A percentile compares a stretch with the other conserved stretches of the same genome.
These are phyloP conservation scores for Oropetium thomaeum DNA, from an alignment of 176 grass and related monocot species.

Conservation along the genomic window DNA sequence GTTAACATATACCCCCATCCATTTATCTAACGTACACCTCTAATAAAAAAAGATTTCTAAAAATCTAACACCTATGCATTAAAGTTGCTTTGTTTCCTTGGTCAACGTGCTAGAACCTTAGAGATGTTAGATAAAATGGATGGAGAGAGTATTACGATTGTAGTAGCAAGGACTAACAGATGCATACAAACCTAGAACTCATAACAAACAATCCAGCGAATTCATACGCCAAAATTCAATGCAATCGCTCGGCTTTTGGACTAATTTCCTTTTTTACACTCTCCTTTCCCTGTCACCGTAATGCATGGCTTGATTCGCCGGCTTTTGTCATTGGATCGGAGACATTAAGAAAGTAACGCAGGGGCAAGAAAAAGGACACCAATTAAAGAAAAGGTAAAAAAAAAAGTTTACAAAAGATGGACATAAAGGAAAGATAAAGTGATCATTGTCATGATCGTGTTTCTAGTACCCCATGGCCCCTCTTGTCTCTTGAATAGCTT, in stretches of 20 bases:
- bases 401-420: slow-evolving; percentile 27
- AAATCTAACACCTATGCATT: neutral
- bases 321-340: slow-evolving; percentile 52
- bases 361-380: slow-evolving; percentile 41
- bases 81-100: no score
- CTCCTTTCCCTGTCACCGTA: slow-evolving; percentile 28
- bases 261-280: slow-evolving; percentile 7
- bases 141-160: no score
- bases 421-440: slow-evolving; percentile 32
- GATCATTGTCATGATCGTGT: slow-evolving; percentile 32
- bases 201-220: no score
- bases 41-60: no score
- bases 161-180: neutral
- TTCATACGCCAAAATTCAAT: slow-evolving; percentile 6
- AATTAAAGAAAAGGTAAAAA: slow-evolving; percentile 12
- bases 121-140: no score
- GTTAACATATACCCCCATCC: no score
- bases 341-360: slow-evolving; percentile 42
- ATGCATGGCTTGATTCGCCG: slow-evolving; percentile 33
- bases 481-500: slow-evolving; percentile 32
- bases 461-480: slow-evolving; percentile 46
- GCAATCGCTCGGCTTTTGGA: neutral
- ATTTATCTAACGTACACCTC: no score
- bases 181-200: neutral
- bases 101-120: no score